phyloP scores from a whole-genome alignment of 371 early-diverging fungal species.

The Capillidium rhysosporum region DNA sequence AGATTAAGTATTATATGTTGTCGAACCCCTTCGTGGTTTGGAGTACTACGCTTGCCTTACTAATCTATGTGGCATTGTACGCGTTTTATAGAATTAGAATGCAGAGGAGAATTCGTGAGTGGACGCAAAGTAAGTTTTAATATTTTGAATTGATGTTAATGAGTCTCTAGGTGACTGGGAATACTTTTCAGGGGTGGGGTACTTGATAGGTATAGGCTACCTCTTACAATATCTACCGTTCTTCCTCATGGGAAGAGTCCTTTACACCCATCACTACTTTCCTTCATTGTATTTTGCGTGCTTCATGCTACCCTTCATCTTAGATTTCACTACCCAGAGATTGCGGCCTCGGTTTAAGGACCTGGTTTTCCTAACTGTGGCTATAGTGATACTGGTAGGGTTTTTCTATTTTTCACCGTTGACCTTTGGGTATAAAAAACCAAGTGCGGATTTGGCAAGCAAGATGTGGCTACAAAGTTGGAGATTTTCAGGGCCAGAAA shows the following conservation, averaged over 20 bases:
- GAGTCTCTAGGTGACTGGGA: constrained; percentile 36
- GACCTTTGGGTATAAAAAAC: constrained; percentile 3
- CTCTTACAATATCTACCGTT: constrained; percentile 93
- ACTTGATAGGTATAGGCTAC: constrained; percentile 77
- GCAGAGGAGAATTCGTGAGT: constrained; percentile 45
- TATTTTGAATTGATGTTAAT: neutral
- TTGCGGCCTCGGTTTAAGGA: constrained; percentile 9
- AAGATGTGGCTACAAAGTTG: neutral
- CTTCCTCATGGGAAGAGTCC: constrained; percentile 93
- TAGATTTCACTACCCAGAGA: constrained; percentile 38
- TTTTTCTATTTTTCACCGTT: neutral
- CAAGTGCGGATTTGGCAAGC: neutral
- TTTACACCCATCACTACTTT: constrained; percentile 97
- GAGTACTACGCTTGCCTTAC: constrained; percentile 43
- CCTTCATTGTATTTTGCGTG: constrained; percentile 92
- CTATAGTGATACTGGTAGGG: neutral
- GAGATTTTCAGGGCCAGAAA: neutral
- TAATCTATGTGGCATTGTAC: constrained; percentile 21
- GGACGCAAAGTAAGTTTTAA: constrained; percentile 9
- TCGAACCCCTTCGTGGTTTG: constrained; percentile 97
- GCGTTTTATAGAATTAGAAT: constrained; percentile 37
- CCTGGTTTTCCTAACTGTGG: neutral
- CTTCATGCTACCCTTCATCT: constrained; percentile 38
- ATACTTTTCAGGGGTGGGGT: constrained; percentile 49
- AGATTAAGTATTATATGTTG: constrained; percentile 85